phyloP scores from a whole-genome alignment of 768 basidiomycete species.

The Vararia minispora region DNA sequence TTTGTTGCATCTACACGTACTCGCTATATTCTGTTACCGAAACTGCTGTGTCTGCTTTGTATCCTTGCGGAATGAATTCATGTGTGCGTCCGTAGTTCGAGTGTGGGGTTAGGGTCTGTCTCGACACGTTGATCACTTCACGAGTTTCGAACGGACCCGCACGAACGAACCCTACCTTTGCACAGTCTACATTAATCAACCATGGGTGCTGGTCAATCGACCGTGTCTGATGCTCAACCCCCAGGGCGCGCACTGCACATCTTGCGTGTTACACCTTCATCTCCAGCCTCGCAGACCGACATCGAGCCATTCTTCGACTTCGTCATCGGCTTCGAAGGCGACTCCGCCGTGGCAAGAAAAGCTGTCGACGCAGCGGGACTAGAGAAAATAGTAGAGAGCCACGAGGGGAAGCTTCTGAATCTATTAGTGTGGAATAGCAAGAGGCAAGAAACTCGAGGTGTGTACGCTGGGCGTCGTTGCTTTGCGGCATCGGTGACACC shows the following conservation, averaged over 20 bases:
- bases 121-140: too few species aligned
- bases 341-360: conserved; percentile 37
- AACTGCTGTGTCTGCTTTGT: too few species aligned
- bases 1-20: too few species aligned
- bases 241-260: conserved; percentile 72
- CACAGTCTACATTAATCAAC: neutral
- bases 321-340: conserved; percentile 82
- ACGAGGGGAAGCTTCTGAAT: conserved; percentile 61
- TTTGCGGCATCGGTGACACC: neutral
- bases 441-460: conserved; percentile 59
- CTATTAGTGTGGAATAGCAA: conserved; percentile 82
- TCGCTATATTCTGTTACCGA: too few species aligned
- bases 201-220: conserved; percentile 74
- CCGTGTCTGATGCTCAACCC: conserved; percentile 28
- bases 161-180: too few species aligned
- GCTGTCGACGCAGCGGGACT: conserved; percentile 59
- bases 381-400: conserved; percentile 72
- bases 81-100: too few species aligned
- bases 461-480: conserved; percentile 9
- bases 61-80: too few species aligned
- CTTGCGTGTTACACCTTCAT: conserved; percentile 78
- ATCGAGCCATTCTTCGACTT: conserved; percentile 97
- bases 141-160: too few species aligned
- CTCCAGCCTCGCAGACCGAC: conserved; percentile 76
- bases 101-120: too few species aligned